Evolutionary conservation across 306 rosid genomes (phyloP).

Genomic region (Rosa rugosa): DNA sequence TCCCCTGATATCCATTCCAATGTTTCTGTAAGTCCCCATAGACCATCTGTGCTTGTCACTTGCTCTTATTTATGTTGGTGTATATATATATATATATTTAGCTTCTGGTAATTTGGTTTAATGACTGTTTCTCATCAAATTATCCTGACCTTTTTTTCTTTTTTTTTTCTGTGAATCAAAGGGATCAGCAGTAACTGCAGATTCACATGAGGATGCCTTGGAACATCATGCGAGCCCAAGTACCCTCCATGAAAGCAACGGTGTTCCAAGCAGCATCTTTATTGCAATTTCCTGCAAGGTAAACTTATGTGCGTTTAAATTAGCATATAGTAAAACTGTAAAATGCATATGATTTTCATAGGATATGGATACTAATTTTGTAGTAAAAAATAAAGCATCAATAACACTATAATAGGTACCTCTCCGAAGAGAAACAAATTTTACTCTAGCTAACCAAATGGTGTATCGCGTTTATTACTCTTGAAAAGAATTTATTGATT

Average conservation of each 20-base stretch:
- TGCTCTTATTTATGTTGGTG: not conserved
- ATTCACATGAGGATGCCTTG: slow-evolving; percentile 5
- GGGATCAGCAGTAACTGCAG: slow-evolving; percentile 23
- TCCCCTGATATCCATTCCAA: slow-evolving; percentile 28
- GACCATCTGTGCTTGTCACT: not conserved
- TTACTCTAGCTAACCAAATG: not conserved
- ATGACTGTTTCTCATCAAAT: not conserved
- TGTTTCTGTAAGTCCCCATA: not conserved
- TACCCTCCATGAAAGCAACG: slow-evolving; percentile 28
- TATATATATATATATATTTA: too few species aligned
- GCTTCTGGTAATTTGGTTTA: not conserved
- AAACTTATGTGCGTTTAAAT: not conserved
- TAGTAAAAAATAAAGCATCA: not conserved
- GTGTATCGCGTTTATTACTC: not conserved
- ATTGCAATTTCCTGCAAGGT: slow-evolving; percentile 63
- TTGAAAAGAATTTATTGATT: not conserved
- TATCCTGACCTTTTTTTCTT: too few species aligned
- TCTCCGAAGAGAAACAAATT: not conserved
- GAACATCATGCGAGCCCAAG: slow-evolving; percentile 25
- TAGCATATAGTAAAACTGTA: not conserved
- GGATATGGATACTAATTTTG: not conserved
- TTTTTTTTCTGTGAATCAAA: not conserved
- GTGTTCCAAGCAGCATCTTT: slow-evolving; percentile 37
- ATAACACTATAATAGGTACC: not conserved
- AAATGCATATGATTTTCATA: not conserved